These are phyloP conservation scores for Candida saitoana DNA, from an alignment of 805 yeast species.

Conservation along the genomic window DNA sequence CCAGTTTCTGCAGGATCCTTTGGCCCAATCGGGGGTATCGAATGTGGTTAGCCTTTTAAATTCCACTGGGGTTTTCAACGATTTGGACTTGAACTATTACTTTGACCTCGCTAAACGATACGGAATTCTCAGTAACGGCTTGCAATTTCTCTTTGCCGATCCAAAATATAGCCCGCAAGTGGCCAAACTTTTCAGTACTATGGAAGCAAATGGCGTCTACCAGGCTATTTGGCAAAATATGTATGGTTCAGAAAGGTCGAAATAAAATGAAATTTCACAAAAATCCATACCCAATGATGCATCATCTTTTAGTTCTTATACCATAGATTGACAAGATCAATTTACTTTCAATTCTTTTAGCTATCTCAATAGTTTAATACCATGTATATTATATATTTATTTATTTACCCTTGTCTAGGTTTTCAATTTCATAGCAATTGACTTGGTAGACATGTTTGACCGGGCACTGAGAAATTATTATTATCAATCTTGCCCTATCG, in stretches of 20 bases:
- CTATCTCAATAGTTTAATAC: too few species aligned
- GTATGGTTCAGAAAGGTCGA: conserved; percentile 24
- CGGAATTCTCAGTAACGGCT: conserved; percentile 16
- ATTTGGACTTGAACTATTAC: conserved; percentile 22
- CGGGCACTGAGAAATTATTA: too few species aligned
- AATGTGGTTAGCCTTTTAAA: conserved; percentile 21
- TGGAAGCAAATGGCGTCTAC: conserved; percentile 29
- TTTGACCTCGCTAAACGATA: conserved; percentile 21
- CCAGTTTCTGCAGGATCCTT: conserved; percentile 18
- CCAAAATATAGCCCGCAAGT: conserved; percentile 29
- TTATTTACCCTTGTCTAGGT: too few species aligned
- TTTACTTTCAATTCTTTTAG: too few species aligned
- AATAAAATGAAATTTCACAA: too few species aligned
- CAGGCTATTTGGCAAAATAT: conserved; percentile 26
- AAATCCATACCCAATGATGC: too few species aligned
- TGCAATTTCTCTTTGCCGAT: conserved; percentile 24
- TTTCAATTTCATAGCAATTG: too few species aligned
- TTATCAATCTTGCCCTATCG: too few species aligned
- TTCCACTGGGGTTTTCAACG: conserved; percentile 29
- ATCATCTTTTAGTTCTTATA: too few species aligned
- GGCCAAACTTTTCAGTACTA: conserved; percentile 26
- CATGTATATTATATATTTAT: too few species aligned
- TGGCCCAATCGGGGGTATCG: conserved; percentile 17
- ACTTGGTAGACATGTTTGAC: too few species aligned
- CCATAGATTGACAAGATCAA: too few species aligned